Percentiles rank a stretch among this genome's conserved stretches.
Conservation (phyloP, 495 filamentous ascomycete genomes). For the Annulohypoxylon nitens region DNA sequence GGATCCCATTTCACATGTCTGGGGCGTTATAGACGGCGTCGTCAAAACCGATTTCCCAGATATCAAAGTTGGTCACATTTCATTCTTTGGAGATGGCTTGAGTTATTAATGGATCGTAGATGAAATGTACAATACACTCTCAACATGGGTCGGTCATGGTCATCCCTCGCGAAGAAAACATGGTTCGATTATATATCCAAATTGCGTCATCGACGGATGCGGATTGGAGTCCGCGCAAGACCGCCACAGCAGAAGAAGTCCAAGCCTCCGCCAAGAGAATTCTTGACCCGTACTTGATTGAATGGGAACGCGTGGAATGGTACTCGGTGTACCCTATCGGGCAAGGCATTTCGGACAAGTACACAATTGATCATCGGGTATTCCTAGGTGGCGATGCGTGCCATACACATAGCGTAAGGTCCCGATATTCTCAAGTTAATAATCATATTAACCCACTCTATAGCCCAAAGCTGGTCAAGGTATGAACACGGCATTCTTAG, state of each 20-base stretch:
- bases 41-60: constrained; percentile 83
- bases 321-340: constrained; percentile 79
- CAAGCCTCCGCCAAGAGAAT: constrained; percentile 74
- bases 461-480: constrained; percentile 85
- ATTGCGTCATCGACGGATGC: constrained; percentile 74
- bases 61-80: constrained; percentile 63
- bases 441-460: constrained; percentile 12
- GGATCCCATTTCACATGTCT: constrained; percentile 75
- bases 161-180: constrained; percentile 79
- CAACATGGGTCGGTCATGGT: constrained; percentile 79
- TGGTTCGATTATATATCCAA: constrained; percentile 83
- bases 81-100: constrained; percentile 19
- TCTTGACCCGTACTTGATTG: constrained; percentile 74
- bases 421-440: not conserved
- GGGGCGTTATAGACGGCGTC: constrained; percentile 83
- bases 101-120: constrained; percentile 64
- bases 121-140: constrained; percentile 88
- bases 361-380: constrained; percentile 75
- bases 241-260: constrained; percentile 75
- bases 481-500: constrained; percentile 87
- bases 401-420: constrained; percentile 79
- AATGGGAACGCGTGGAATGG: constrained; percentile 78
- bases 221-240: constrained; percentile 71
- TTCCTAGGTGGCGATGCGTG: constrained; percentile 86
- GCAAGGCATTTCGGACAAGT: constrained; percentile 77